These are phyloP conservation scores for Didymella pomorum DNA, from an alignment of 2,329 filamentous ascomycete genomes.

Conservation along the genomic window DNA sequence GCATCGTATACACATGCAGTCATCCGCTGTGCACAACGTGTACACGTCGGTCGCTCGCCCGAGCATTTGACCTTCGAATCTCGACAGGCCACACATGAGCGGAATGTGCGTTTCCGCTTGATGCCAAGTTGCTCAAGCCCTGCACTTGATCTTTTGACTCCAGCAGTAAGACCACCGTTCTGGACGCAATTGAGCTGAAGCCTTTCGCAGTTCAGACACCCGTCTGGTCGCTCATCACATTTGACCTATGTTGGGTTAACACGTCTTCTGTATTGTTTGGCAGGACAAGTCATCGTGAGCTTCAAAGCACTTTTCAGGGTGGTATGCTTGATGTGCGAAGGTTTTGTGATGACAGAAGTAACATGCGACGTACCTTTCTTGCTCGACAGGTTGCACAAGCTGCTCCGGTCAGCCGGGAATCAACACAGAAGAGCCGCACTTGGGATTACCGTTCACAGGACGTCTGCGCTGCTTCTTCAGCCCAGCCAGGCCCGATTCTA, in stretches of 20 bases:
- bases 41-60: conserved; percentile 42
- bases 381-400: conserved; percentile 34
- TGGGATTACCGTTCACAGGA: conserved; percentile 35
- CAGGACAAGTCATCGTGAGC: not conserved
- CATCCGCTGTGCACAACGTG: conserved; percentile 38
- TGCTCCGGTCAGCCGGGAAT: conserved; percentile 20
- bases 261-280: not conserved
- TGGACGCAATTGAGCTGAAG: conserved; percentile 42
- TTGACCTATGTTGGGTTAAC: conserved; percentile 36
- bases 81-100: conserved; percentile 42
- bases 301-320: not conserved
- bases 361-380: conserved; percentile 25
- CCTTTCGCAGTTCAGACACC: conserved; percentile 43
- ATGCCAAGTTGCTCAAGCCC: conserved; percentile 36
- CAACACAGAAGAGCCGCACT: not conserved
- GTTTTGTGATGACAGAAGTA: too few species aligned
- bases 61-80: conserved; percentile 46
- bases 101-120: conserved; percentile 44
- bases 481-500: conserved; percentile 16
- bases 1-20: conserved; percentile 40
- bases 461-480: conserved; percentile 37
- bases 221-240: conserved; percentile 43
- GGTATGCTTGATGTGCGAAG: not conserved
- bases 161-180: conserved; percentile 27
- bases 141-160: conserved; percentile 26